These are phyloP conservation scores for Phytophthora quininea DNA, from an alignment of 352 stramenopile species.

Conservation along the genomic window DNA sequence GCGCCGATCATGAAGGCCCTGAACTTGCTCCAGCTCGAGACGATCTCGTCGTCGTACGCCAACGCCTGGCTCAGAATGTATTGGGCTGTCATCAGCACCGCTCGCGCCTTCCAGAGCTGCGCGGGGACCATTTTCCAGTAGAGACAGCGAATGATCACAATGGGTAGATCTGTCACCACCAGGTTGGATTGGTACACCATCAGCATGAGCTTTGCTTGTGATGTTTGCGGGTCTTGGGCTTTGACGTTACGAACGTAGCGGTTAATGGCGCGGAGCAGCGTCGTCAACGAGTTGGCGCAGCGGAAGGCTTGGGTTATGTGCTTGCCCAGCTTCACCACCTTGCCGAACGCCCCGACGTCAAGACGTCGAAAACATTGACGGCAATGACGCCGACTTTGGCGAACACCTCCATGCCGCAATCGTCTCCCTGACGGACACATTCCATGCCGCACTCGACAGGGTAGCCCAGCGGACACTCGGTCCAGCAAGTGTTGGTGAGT, in stretches of 20 bases:
- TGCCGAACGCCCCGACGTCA: constrained; percentile 30
- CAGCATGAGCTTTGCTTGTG: constrained; percentile 40
- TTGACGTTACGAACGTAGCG: constrained; percentile 10
- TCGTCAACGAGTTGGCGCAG: constrained; percentile 37
- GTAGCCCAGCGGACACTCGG: constrained; percentile 46
- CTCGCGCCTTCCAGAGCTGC: constrained; percentile 23
- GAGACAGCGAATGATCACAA: constrained; percentile 17
- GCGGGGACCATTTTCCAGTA: background rate
- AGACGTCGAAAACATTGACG: constrained; percentile 20
- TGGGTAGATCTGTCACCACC: constrained; percentile 40
- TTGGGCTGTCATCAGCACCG: constrained; percentile 26
- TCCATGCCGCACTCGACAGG: constrained; percentile 51
- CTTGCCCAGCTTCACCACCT: constrained; percentile 29
- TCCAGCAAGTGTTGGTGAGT: constrained; percentile 35
- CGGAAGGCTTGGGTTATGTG: constrained; percentile 33
- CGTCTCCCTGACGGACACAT: constrained; percentile 47
- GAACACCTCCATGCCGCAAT: constrained; percentile 34
- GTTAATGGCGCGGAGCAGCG: background rate
- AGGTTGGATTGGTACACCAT: constrained; percentile 52
- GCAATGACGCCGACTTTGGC: constrained; percentile 27
- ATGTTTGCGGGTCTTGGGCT: constrained; percentile 32
- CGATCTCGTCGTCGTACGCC: constrained; percentile 19
- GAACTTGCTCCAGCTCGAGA: constrained; percentile 26
- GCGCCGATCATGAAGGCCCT: constrained; percentile 9
- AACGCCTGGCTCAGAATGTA: constrained; percentile 24